Conservation (phyloP, 2,329 filamentous ascomycete species). For the Lecanosticta acicola region DNA sequence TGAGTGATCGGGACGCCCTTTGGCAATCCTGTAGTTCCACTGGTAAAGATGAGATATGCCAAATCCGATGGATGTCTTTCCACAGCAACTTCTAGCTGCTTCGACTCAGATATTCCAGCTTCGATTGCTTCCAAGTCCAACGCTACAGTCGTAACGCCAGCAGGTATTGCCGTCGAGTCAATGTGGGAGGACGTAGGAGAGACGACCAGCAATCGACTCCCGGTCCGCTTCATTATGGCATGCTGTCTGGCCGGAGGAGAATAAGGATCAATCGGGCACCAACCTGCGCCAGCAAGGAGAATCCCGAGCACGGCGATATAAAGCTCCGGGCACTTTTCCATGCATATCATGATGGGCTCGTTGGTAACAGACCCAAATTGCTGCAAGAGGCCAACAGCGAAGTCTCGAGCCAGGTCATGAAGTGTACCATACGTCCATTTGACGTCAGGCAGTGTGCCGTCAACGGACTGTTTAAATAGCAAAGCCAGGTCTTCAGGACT, state of each 20-base stretch:
- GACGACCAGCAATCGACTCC: constrained; percentile 5
- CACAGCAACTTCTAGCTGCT: not conserved
- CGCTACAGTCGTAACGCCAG: constrained; percentile 5
- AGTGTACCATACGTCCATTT: constrained; percentile 58
- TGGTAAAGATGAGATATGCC: constrained; percentile 56
- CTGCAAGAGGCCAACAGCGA: constrained; percentile 39
- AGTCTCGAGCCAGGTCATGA: constrained; percentile 55
- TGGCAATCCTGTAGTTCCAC: constrained; percentile 35
- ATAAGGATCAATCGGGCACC: constrained; percentile 58
- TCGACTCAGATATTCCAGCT: not conserved
- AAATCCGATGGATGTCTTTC: constrained; percentile 34
- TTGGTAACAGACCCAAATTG: constrained; percentile 35
- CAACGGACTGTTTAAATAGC: constrained; percentile 48
- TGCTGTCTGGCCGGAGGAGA: constrained; percentile 13
- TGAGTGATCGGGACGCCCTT: constrained; percentile 38
- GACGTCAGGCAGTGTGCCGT: constrained; percentile 36
- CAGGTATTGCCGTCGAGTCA: constrained; percentile 4
- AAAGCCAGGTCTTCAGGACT: constrained; percentile 56
- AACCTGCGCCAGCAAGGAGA: constrained; percentile 67
- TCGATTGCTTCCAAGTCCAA: constrained; percentile 4
- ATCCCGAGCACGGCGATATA: constrained; percentile 69
- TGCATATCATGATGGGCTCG: constrained; percentile 60
- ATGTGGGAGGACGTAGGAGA: constrained; percentile 7
- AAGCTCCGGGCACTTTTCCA: constrained; percentile 66
- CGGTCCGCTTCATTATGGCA: constrained; percentile 13